phyloP scores from a whole-genome alignment of 352 stramenopile genomes.

The Phytophthora podocarpi region DNA sequence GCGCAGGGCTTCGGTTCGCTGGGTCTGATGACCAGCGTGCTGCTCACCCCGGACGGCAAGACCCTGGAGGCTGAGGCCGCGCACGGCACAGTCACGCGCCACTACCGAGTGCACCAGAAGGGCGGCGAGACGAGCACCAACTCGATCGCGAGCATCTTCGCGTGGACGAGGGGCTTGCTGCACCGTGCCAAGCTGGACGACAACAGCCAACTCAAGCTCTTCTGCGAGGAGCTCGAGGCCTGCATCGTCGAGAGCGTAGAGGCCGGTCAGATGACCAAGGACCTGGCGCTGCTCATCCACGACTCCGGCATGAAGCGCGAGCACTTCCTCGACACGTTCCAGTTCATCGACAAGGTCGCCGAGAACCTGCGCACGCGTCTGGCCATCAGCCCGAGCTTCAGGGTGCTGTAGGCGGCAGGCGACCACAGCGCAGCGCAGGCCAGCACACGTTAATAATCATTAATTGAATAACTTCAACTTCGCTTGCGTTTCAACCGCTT shows the following conservation, averaged over 20 bases:
- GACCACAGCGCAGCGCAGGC: too few species aligned
- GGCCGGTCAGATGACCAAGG: slow-evolving; percentile 87
- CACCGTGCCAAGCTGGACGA: slow-evolving; percentile 87
- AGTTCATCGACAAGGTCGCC: slow-evolving; percentile 64
- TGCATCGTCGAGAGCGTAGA: slow-evolving; percentile 87
- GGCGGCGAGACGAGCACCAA: slow-evolving; percentile 89
- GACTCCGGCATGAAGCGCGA: slow-evolving; percentile 71
- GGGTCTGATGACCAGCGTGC: slow-evolving; percentile 88
- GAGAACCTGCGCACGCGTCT: slow-evolving; percentile 52
- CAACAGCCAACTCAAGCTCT: slow-evolving; percentile 77
- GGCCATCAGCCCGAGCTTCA: slow-evolving; percentile 39
- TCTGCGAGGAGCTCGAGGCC: slow-evolving; percentile 76
- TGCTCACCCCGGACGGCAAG: slow-evolving; percentile 85
- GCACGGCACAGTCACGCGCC: slow-evolving; percentile 89
- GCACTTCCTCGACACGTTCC: slow-evolving; percentile 85
- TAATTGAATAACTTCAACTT: too few species aligned
- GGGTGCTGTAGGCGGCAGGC: not conserved
- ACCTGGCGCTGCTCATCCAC: slow-evolving; percentile 84
- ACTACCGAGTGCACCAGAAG: slow-evolving; percentile 90
- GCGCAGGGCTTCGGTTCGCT: slow-evolving; percentile 90
- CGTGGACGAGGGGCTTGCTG: slow-evolving; percentile 84
- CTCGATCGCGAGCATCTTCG: slow-evolving; percentile 90
- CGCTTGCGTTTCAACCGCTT: too few species aligned
- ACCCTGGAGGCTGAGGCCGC: slow-evolving; percentile 89
- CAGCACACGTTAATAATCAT: too few species aligned